Base-by-base conservation (phyloP, 2,329 filamentous ascomycete species). In the Diaporthe humulicola region DNA sequence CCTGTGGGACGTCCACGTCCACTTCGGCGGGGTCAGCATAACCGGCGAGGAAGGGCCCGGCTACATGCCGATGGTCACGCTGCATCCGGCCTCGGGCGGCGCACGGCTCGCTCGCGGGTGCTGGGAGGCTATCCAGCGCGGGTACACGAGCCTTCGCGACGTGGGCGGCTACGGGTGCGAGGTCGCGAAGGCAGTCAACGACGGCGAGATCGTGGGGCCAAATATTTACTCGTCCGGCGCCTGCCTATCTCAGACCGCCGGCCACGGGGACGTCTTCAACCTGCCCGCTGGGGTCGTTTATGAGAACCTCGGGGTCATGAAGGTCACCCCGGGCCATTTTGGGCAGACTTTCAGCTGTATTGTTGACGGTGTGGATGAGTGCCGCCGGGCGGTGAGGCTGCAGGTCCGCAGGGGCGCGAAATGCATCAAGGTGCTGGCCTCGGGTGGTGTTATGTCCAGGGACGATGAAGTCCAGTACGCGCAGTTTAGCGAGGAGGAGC, bases 311-410 rank as follows among this genome's bases (percentile, higher is more conserved):
- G 84, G 84, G 15, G 81, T 85, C 5, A 70, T 77, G 9, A 77
- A 79, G 42, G 76, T 80, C n/a, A 77, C 74, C 0, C 76, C 81
- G 4, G 83, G 83, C 0, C 81, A 84, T 48, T 82, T 80, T 7
- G 76, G 81, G 79, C 58, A 71, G 54, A 72, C 45, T 38, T 19
- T 76, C 73, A 78, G 73, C 56, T 64, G 81, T 50, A 76, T 86
- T 5, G 83, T 82, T 17, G 84, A 86, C 71, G 84, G 85, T 17
- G 81, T 84, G 0, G 84, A 86, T 45, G 84, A 86, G 76, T 86
- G 84, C 74, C 79, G 83, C 38, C 81, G 82, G 8, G 84, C 80
- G 0, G 84, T 86, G 54, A 79, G 84, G 1, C 79, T 83, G 73
- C 83, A 86, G 80, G 81, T 86, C 69, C 82, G 84, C 1, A 81